Evolutionary conservation across 805 yeast species (phyloP).

Genomic region (Saccharomycopsis fibuligera): DNA sequence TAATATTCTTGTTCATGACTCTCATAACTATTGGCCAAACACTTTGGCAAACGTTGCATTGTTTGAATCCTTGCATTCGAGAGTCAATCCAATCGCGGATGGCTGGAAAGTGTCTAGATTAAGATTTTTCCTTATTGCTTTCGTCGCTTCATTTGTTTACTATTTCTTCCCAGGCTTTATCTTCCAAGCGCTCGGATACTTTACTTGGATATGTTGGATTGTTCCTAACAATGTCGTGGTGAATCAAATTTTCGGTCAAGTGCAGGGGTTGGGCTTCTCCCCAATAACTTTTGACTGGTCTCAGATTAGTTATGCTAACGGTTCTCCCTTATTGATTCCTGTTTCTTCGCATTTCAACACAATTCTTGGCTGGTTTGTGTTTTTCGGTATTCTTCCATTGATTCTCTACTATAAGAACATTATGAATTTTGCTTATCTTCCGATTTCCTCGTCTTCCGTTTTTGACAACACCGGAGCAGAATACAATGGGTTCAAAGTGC

Average conservation of each 20-base stretch:
- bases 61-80: conserved; percentile 37
- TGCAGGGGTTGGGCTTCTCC: conserved; percentile 55
- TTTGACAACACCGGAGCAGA: too few species aligned
- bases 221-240: conserved; percentile 46
- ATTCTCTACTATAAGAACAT: too few species aligned
- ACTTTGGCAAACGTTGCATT: conserved; percentile 40
- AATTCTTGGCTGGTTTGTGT: conserved; percentile 37
- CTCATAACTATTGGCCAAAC: conserved; percentile 47
- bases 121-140: conserved; percentile 30
- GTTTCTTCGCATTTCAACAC: conserved; percentile 47
- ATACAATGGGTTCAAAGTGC: too few species aligned
- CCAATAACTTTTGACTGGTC: conserved; percentile 69
- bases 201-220: conserved; percentile 62
- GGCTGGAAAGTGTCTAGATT: conserved; percentile 32
- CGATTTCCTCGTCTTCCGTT: too few species aligned
- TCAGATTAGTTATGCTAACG: conserved; percentile 43
- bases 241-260: conserved; percentile 57
- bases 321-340: too few species aligned
- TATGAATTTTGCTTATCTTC: too few species aligned
- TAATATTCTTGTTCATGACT: conserved; percentile 47
- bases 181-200: conserved; percentile 51
- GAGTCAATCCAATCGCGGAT: conserved; percentile 27
- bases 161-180: conserved; percentile 58
- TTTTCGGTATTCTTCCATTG: conserved; percentile 45
- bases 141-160: conserved; percentile 38